Evolutionary conservation across 73 alveolate species (phyloP).

Genomic region (Urostyla sp.): DNA sequence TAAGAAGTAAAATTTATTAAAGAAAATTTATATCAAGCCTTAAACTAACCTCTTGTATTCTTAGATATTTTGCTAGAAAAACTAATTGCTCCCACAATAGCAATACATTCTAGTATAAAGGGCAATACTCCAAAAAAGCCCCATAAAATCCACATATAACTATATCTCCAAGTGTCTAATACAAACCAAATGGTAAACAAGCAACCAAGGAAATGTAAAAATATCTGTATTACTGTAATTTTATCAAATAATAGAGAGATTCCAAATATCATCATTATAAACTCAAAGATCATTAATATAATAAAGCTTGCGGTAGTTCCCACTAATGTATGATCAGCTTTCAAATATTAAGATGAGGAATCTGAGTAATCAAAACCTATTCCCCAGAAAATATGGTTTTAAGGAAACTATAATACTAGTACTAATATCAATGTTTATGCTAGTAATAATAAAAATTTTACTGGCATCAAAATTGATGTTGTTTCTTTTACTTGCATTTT

Average conservation of each 20-base stretch:
- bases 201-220: conserved; percentile 41
- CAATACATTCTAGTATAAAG: not conserved
- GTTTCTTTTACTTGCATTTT: conserved; percentile 1
- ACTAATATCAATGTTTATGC: not conserved
- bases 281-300: conserved; percentile 7
- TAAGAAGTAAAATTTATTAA: too few relatives aligned
- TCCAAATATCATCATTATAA: conserved; percentile 31
- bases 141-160: conserved; percentile 38
- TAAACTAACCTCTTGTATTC: too few relatives aligned
- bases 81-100: too few relatives aligned
- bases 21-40: too few relatives aligned
- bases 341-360: not conserved
- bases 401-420: not conserved
- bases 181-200: conserved; percentile 38
- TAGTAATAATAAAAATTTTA: conserved; percentile 1
- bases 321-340: conserved; percentile 23
- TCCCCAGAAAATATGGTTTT: conserved; percentile 36
- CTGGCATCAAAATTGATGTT: conserved; percentile 18
- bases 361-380: conserved; percentile 7
- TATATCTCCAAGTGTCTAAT: conserved; percentile 37
- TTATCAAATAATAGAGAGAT: conserved; percentile 2
- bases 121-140: conserved; percentile 34
- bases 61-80: too few relatives aligned
- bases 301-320: conserved; percentile 12
- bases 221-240: conserved; percentile 5